Evolutionary conservation across 768 basidiomycete genomes (phyloP), one percentile per base, ranked within the genome.

Genomic region (Clitopilus hobsonii): DNA sequence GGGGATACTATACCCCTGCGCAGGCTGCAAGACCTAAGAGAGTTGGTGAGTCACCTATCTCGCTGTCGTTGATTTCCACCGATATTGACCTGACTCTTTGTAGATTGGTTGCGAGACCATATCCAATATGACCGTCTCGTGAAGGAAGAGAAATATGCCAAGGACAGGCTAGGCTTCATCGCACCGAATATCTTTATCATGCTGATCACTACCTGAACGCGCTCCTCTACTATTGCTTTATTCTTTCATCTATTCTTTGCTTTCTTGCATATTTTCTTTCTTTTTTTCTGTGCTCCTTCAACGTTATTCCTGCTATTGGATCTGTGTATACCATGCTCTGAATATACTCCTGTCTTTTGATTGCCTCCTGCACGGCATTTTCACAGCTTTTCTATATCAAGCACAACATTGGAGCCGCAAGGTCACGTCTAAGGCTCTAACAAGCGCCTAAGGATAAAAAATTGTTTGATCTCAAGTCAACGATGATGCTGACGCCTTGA

Each of bases 111-210:
- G 18, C 79, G 86, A 41, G 91, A 91, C 53, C 77, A 79, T 53
- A 74, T 79, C 20, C 89, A 76, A 67, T 91, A 92, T 56, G 89
- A 92, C 56, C 75, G 78, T 14, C 61, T 93, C 54, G 60, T 60
- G 10, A 81, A 75, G 64, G 80, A 86, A 58, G 88, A 90, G 59
- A 63, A 61, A 6, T 92, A 91, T 60, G 73, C 78, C 1, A 60
- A 69, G 24, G 65, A 73, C 7, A 79, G 89, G 5, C 80, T 93
- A 25, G 91, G 91, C 1, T 93, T 82, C 70, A 79, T 76, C 53
- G 91, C 91, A 2, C 83, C 89, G 5, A 92, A 93, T 63, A 80
- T 91, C 32, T 89, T 89, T 64, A 75, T 91, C 32, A 83, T 92
- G 85, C 77, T 78, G 53, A 58, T 89, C 36, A 73, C 74, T 10